Base-by-base conservation (phyloP, 2,329 filamentous ascomycete genomes). In the Lecanosticta acicola region DNA sequence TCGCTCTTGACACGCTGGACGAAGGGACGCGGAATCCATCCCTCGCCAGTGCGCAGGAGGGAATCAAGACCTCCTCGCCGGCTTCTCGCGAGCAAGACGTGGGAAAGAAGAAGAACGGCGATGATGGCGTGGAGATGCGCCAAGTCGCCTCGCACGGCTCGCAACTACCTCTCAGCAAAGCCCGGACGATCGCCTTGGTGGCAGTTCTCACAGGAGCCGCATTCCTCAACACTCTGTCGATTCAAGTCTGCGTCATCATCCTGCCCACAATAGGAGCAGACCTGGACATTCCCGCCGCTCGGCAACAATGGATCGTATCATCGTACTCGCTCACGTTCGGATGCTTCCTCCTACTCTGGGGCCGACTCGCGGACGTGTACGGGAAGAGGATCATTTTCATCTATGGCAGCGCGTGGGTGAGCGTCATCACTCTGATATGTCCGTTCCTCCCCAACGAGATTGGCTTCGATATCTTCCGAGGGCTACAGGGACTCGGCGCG, bases 371-470 rank as follows among this genome's bases (percentile, higher is more conserved):
- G 45, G 81, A 85, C 60, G 73, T 85, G 36, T 83, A 80, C 51
- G 81, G 81, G 45, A 82, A 83, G 60, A 74, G 81, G 7, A 67
- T 74, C 36, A 81, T 85, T 52, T 85, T 85, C 63, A 72, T 85
- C 20, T 70, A 71, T 48, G 82, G 81, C 0, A 81, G 80, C 1
- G 72, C 76, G 4, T 85, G 81, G 74, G 75, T 85, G 4, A 77
- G 80, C 0, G 62, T 74, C 1, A 75, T 76, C 0, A 77, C 78
- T 2, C 70, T 81, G 3, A 68, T 75, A 10, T 80, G 81, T 49
- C 80, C 83, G 0, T 84, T 86, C 56, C 63, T 84, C 11, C 75
- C 74, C 0, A 80, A 80, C 49, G 83, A 87, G 62, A 80, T 86
- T 48, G 77, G 74, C 4, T 85, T 87, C 59, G 75, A 85, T 59